These are phyloP conservation scores for Amoeboaphelidium occidentale DNA, from an alignment of 371 early-diverging fungal species.

Conservation along the genomic window DNA sequence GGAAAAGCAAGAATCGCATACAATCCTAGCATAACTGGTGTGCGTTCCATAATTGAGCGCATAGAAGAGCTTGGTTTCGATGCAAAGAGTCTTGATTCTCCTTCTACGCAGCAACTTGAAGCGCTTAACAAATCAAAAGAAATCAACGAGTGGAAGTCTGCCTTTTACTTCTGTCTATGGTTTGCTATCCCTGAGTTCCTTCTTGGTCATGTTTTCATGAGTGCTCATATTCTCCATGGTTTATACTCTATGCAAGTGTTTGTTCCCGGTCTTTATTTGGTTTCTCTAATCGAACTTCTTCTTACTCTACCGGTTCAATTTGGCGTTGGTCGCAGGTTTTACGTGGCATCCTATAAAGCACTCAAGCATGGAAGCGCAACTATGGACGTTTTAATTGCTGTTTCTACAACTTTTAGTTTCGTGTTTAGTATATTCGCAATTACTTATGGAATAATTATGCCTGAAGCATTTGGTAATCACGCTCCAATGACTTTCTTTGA, in stretches of 20 bases:
- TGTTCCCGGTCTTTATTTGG: constrained; percentile 32
- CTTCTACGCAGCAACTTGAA: constrained; percentile 7
- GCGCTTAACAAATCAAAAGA: constrained; percentile 44
- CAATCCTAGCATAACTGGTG: constrained; percentile 29
- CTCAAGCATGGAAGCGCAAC: constrained; percentile 53
- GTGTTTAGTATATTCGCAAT: constrained; percentile 40
- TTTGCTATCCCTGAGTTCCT: constrained; percentile 41
- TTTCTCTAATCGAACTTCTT: constrained; percentile 29
- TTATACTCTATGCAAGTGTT: constrained; percentile 26
- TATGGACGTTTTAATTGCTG: constrained; percentile 81
- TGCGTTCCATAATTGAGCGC: constrained; percentile 45
- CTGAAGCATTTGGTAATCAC: constrained; percentile 7
- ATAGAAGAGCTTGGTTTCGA: constrained; percentile 67
- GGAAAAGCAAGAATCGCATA: constrained; percentile 38
- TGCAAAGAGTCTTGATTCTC: constrained; percentile 27
- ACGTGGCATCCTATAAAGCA: constrained; percentile 45
- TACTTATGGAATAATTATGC: constrained; percentile 15
- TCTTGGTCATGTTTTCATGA: not conserved
- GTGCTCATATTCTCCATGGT: constrained; percentile 58
- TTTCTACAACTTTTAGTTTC: constrained; percentile 66
- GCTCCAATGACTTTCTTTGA: constrained; percentile 68
- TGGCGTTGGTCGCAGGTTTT: constrained; percentile 53
- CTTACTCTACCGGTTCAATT: constrained; percentile 81
- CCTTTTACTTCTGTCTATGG: constrained; percentile 27
- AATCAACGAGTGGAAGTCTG: constrained; percentile 47